These are phyloP conservation scores for Boletus pseudopeckii DNA, from an alignment of 768 basidiomycete species.

Conservation along the genomic window DNA sequence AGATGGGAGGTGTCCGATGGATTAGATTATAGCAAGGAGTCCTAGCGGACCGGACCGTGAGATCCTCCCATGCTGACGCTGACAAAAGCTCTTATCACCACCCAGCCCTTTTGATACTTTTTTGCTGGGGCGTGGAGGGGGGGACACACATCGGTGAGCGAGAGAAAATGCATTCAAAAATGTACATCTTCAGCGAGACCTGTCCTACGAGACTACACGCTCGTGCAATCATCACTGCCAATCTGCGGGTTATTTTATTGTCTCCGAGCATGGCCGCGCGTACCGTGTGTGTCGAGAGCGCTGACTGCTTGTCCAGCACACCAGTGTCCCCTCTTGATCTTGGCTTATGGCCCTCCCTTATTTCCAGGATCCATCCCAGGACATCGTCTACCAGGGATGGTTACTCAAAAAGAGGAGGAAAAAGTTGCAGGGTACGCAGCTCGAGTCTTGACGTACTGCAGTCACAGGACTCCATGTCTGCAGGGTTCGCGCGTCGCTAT, in stretches of 20 bases:
- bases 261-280: slow-evolving; percentile 10
- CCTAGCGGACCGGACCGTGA: slow-evolving; percentile 17
- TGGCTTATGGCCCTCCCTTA: slow-evolving; percentile 12
- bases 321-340: no score
- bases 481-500: slow-evolving; percentile 84
- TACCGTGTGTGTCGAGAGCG: background rate
- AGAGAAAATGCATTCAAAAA: slow-evolving; percentile 12
- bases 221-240: background rate
- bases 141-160: background rate
- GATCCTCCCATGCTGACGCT: slow-evolving; percentile 20
- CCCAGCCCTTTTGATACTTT: no score
- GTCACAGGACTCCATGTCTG: background rate
- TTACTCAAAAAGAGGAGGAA: slow-evolving; percentile 83
- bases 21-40: slow-evolving; percentile 22
- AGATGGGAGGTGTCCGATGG: slow-evolving; percentile 31
- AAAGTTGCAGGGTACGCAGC: slow-evolving; percentile 73
- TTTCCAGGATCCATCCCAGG: slow-evolving; percentile 13
- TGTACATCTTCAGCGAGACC: background rate
- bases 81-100: background rate
- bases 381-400: slow-evolving; percentile 66
- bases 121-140: no score
- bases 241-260: background rate
- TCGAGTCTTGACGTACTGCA: background rate
- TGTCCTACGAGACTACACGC: slow-evolving; percentile 3
- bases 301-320: background rate